A percentile compares a stretch with the other conserved stretches of the same genome.
Evolutionary conservation across 2,329 filamentous ascomycete species (phyloP).

Genomic region (Apiospora phragmitis): DNA sequence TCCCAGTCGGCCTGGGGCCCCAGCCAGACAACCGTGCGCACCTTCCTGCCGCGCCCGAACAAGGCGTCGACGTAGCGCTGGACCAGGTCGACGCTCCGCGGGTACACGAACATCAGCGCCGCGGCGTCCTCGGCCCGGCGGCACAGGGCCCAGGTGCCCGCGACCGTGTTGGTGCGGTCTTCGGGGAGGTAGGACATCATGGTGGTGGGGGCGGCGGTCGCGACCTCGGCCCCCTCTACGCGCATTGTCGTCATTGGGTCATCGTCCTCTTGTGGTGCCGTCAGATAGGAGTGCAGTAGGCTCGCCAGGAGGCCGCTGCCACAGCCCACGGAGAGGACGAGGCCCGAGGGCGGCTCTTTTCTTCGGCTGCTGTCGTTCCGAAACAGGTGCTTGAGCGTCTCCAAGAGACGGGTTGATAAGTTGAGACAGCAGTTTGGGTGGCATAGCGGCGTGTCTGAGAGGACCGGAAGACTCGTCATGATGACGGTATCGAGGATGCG

Average conservation of each 20-base stretch:
- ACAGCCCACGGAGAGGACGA: slow-evolving; percentile 24
- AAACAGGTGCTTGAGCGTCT: background rate
- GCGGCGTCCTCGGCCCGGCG: slow-evolving; percentile 25
- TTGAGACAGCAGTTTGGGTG: slow-evolving; percentile 21
- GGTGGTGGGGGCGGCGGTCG: background rate
- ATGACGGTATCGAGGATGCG: background rate
- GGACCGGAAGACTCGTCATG: slow-evolving; percentile 11
- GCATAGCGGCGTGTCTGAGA: slow-evolving; percentile 15
- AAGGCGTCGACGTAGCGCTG: slow-evolving; percentile 23
- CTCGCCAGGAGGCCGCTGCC: slow-evolving; percentile 22
- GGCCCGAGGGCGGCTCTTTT: background rate
- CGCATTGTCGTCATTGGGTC: slow-evolving; percentile 4
- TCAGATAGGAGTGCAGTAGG: slow-evolving; percentile 15
- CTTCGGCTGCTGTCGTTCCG: background rate
- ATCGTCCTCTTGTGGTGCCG: too few relatives aligned
- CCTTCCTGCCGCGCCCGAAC: background rate
- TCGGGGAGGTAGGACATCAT: slow-evolving; percentile 18
- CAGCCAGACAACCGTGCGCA: slow-evolving; percentile 18
- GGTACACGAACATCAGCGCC: slow-evolving; percentile 35
- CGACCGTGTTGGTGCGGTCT: slow-evolving; percentile 26
- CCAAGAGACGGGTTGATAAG: slow-evolving; percentile 18
- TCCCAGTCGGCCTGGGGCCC: slow-evolving; percentile 21
- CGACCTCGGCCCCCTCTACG: slow-evolving; percentile 23
- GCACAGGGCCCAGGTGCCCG: slow-evolving; percentile 32
- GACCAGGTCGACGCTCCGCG: slow-evolving; percentile 31